Evolutionary conservation across 2,329 filamentous ascomycete genomes (phyloP).

Genomic region (Remersonia thermophila): DNA sequence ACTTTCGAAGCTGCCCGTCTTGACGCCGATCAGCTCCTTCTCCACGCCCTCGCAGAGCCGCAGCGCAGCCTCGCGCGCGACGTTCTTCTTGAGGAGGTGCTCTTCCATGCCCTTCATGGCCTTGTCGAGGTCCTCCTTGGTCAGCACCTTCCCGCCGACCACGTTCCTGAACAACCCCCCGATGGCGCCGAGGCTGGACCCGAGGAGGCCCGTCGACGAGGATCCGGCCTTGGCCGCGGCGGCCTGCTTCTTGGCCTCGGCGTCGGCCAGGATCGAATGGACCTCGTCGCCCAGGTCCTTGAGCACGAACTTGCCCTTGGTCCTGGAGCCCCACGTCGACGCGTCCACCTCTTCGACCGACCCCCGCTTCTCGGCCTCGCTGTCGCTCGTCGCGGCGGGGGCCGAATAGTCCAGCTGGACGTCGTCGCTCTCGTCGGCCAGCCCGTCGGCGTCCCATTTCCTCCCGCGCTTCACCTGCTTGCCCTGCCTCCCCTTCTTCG

Average conservation of each 20-base stretch:
- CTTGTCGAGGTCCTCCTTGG: constrained; percentile 78
- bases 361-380: constrained; percentile 41
- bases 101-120: constrained; percentile 94
- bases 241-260: constrained; percentile 51
- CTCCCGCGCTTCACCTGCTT: constrained; percentile 68
- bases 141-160: constrained; percentile 85
- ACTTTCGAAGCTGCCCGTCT: constrained; percentile 83
- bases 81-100: constrained; percentile 88
- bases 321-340: constrained; percentile 73
- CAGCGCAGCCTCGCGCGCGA: constrained; percentile 85
- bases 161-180: constrained; percentile 87
- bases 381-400: constrained; percentile 38
- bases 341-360: constrained; percentile 64
- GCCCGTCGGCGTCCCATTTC: constrained; percentile 83
- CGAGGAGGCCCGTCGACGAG: constrained; percentile 55
- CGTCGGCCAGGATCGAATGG: constrained; percentile 71
- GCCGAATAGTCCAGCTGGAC: constrained; percentile 84
- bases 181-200: constrained; percentile 69
- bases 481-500: constrained; percentile 45
- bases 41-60: constrained; percentile 86
- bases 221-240: constrained; percentile 27
- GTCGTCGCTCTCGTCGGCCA: constrained; percentile 71
- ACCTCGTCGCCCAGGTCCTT: constrained; percentile 92
- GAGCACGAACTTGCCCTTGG: constrained; percentile 85
- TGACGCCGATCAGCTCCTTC: constrained; percentile 76